phyloP scores from a whole-genome alignment of 2,329 filamentous ascomycete genomes.

The Claviceps monticola region DNA sequence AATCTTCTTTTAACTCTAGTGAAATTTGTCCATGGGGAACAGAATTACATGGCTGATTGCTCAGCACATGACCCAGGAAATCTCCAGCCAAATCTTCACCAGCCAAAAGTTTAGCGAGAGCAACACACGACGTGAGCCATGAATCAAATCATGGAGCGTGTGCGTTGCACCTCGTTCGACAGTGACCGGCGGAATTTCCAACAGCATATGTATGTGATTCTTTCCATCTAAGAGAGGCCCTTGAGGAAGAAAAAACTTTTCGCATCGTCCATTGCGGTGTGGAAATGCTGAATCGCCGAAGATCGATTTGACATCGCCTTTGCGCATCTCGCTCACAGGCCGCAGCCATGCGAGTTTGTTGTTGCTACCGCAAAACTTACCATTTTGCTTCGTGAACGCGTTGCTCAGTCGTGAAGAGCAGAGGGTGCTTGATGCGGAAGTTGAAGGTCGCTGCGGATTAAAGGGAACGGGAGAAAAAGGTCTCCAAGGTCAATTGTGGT shows the following conservation, averaged over 20 bases:
- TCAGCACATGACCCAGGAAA: conserved; percentile 30
- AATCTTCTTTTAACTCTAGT: conserved; percentile 89
- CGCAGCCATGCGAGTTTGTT: conserved; percentile 26
- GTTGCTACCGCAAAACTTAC: conserved; percentile 21
- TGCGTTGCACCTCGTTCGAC: conserved; percentile 8
- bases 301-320: conserved; percentile 21
- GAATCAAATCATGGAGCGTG: not conserved
- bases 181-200: conserved; percentile 20
- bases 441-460: conserved; percentile 13
- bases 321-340: conserved; percentile 22
- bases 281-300: conserved; percentile 9
- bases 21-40: conserved; percentile 33
- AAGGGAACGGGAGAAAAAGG: conserved; percentile 14
- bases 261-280: not conserved
- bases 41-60: conserved; percentile 31
- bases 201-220: conserved; percentile 9
- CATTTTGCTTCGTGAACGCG: conserved; percentile 26
- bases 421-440: conserved; percentile 17
- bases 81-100: conserved; percentile 58
- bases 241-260: conserved; percentile 3
- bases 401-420: conserved; percentile 23
- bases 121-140: not conserved
- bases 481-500: conserved; percentile 16
- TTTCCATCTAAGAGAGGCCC: not conserved
- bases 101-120: not conserved